Base-by-base conservation (phyloP, 805 yeast species). In the Metschnikowia dekortorum region DNA sequence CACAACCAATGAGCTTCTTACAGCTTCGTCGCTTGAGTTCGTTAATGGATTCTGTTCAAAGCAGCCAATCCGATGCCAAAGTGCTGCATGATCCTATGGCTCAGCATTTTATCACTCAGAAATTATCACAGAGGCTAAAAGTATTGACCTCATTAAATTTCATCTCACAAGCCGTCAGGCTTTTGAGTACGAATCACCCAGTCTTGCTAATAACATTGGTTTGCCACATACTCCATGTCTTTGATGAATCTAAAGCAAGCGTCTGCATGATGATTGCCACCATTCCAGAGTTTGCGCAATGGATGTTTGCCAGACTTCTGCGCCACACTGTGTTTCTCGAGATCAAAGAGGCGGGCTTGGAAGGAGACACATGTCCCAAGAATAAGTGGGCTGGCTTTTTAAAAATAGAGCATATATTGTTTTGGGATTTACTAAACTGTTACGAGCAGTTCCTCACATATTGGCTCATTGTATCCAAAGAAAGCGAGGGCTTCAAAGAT, bases 381-480 rank as follows among this genome's bases (percentile, higher is more conserved):
- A 28, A n/a, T n/a, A 39, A 13, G 14, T 31, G 33, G 46, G 31
- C 13, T n/a, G 26, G 16, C 4, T 16, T 44, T 28, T 44, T 14
- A 10, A 10, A 14, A 22, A 16, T 8, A 9, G 28, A 35, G 7
- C 9, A 44, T 8, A 11, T 29, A 6, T 44, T 43, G 2, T 73
- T 73, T 46, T 71, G 74, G 72, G 63, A 64, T 32, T 53, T 61
- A 6, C 61, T 85, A 2, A 72, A 69, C 40, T 61, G 84, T 0
- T 78, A 83, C 52, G 73, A 84, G 50, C 89, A 86, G 54, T 60
- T 85, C 8, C 76, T 82, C 52, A 81, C 89, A 0, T 85, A 83
- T 58, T 79, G 87, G 79, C 65, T 87, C 39, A 75, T 81, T 28
- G 81, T 87, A 8, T 78, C 87, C 2, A 84, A 81, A 55, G 95